Base-by-base conservation (phyloP, 2,329 filamentous ascomycete species). In the Nemania sp. region DNA sequence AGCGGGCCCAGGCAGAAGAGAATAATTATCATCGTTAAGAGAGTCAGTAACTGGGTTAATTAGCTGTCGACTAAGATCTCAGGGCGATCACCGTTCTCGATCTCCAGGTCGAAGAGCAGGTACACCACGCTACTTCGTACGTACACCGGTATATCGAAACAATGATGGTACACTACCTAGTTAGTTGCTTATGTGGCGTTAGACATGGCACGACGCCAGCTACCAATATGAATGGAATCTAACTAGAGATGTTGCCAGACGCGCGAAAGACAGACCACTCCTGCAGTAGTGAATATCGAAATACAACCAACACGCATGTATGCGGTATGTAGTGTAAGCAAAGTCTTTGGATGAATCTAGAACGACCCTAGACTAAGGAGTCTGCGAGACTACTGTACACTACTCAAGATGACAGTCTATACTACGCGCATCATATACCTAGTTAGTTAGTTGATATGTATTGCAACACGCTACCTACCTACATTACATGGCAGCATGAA, bases 341-440 rank as follows among this genome's bases (percentile, higher is more conserved):
- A n/a, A 47, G 46, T 40, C 43, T 43, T 42, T n/a, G 29, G 45
- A 54, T 21, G 59, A n/a, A 55, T 62, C 56, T 55, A 59, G 60
- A 62, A 52, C 46, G 60, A 56, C 51, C 25, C 17, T 34, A 18
- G n/a, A 12, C 46, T 15, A 12, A 2, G 25, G 12, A 5, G 20
- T 13, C 25, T 29, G 21, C 12, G 21, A 32, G 25, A 35, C 46
- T 46, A 48, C 46, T 48, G 46, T 20, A 34, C 21, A 34, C 42
- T 45, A 45, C 42, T 17, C 13, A 12, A 21, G n/a, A n/a, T 43
- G 40, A 43, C 40, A 43, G 25, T 29, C 7, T 29, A 29, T 29
- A 29, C 25, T 29, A 29, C 25, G 4, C 25, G 7, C 25, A 29
- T 29, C 4, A 29, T 29, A 29, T 39, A 39, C 35, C 35, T 39